Evolutionary conservation across 129 eudicot genomes (phyloP).

Genomic region (Helianthus tuberosus): DNA sequence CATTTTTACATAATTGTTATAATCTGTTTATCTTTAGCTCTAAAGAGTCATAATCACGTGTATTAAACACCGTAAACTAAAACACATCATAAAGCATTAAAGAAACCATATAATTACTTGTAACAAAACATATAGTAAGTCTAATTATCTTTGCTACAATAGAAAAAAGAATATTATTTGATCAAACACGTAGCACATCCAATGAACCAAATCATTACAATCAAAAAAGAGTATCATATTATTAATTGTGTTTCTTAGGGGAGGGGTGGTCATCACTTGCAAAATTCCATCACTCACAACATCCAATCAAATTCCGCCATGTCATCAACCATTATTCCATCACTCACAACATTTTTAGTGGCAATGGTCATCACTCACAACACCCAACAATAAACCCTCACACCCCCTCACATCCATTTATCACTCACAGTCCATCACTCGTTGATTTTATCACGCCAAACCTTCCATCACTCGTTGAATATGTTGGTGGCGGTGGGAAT

Average conservation of each 20-base stretch:
- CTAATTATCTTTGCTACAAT: neutral
- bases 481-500: no score
- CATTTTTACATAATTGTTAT: neutral
- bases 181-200: neutral
- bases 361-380: no score
- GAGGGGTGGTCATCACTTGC: no score
- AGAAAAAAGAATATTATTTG: neutral
- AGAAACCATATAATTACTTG: neutral
- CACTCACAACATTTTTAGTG: no score
- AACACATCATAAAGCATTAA: neutral
- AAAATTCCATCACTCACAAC: no score
- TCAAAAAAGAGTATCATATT: conserved; percentile 26
- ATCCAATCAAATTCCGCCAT: no score
- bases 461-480: no score
- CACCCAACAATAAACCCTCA: no score
- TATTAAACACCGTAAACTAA: neutral
- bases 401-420: no score
- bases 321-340: no score
- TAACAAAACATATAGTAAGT: neutral
- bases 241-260: conserved; percentile 11
- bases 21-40: neutral
- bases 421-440: no score
- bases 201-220: neutral
- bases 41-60: neutral
- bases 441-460: no score